Evolutionary conservation across 768 basidiomycete genomes (phyloP), one percentile per base, ranked within the genome.

Genomic region (Trametes coccinea): DNA sequence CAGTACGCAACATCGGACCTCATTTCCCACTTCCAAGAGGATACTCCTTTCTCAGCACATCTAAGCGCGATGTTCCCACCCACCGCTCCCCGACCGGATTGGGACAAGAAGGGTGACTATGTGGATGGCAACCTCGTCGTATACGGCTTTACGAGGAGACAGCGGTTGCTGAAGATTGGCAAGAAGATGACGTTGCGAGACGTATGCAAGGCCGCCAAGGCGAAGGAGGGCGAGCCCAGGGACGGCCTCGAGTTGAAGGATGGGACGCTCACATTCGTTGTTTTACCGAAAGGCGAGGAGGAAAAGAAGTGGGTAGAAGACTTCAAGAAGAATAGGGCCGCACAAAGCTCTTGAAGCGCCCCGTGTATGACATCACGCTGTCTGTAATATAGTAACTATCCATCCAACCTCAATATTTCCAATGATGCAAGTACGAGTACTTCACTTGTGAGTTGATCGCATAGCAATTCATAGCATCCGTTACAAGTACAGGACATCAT

Each of bases 171-270:
- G 60, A 99, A 95, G 75, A 85, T 96, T 4, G 96, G 95, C 13
- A 92, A 88, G 76, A 93, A 90, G 72, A 88, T 96, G 85, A 89
- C 89, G 10, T 76, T 98, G 60, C 76, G 81, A 48, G 91, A 95
- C 68, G 88, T 96, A 3, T 88, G 87, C 66, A 75, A 74, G 9
- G 85, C 83, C 3, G 82, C 88, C 0, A 82, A 81, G 65, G 84
- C 74, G 17, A 87, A 84, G 72, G 80, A 80, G 16, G 86, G 82
- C 2, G 84, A 83, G 56, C 76, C 76, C 34, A 73, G 67, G 63
- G 95, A 98, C 71, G 95, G 96, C 1, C 72, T 98, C 53, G 92
- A 93, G 70, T 69, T 98, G 48, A 88, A 86, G 66, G 91, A 92
- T 65, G 89, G 90, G 3, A 93, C 89, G 67, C 71, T 96, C 68